Percentiles rank a stretch among this genome's conserved stretches.
Evolutionary conservation across 2,329 filamentous ascomycete genomes (phyloP).

Genomic region (Cladosporium sp.): DNA sequence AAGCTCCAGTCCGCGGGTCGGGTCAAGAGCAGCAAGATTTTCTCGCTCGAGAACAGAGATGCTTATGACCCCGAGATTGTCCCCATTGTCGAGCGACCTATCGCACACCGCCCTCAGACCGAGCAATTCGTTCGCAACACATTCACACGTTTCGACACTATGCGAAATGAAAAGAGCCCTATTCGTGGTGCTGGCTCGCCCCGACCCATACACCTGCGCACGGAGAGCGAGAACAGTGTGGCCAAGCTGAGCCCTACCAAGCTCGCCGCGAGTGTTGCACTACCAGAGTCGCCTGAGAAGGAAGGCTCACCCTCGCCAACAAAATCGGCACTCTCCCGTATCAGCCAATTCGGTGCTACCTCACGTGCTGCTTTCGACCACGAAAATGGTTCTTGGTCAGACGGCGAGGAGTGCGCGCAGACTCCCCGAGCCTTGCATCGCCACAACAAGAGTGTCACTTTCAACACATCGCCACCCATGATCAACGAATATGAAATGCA

Average conservation of each 20-base stretch:
- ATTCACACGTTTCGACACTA: constrained; percentile 60
- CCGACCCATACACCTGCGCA: constrained; percentile 40
- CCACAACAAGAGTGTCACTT: constrained; percentile 95
- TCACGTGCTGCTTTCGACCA: constrained; percentile 59
- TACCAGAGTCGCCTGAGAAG: constrained; percentile 53
- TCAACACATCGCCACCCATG: constrained; percentile 88
- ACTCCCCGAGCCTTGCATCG: constrained; percentile 71
- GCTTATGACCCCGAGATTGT: constrained; percentile 84
- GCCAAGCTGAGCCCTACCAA: constrained; percentile 60
- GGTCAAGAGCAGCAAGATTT: constrained; percentile 97
- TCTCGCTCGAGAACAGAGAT: constrained; percentile 86
- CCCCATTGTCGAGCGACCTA: constrained; percentile 77
- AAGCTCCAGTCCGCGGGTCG: constrained; percentile 91
- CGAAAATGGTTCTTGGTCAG: constrained; percentile 67
- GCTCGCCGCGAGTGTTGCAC: constrained; percentile 30
- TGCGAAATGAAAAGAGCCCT: constrained; percentile 40
- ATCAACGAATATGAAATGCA: constrained; percentile 98
- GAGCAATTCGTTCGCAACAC: constrained; percentile 69
- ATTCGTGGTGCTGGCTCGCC: constrained; percentile 29
- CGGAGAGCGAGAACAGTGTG: constrained; percentile 62
- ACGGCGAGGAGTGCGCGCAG: constrained; percentile 61
- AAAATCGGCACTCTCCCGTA: constrained; percentile 82
- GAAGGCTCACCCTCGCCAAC: constrained; percentile 75
- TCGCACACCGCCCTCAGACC: constrained; percentile 59
- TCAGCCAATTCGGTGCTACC: constrained; percentile 60